Evolutionary conservation across 116 monocot species (phyloP), one percentile per base, ranked within the genome.

Genomic region (Iris pallida): DNA sequence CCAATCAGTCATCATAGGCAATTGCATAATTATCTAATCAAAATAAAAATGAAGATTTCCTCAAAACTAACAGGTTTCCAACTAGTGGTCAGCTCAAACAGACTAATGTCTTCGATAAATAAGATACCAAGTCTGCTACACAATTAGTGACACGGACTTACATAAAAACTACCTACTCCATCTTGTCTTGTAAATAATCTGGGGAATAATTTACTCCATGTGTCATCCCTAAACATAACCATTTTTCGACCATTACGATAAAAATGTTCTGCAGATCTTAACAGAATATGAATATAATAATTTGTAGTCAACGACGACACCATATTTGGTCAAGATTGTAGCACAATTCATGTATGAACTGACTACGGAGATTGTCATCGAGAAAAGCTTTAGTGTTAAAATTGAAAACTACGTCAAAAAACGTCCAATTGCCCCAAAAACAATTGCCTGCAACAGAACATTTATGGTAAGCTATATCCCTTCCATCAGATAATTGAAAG

Each of bases 81-180:
- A 30, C 30, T 30, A 30, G 30, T 30, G 30, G 30, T 30, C 30
- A 30, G 3, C 30, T 30, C 30, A 30, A 30, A 30, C 30, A 30
- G 30, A 30, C 30, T 30, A 3, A 30, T 30, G 30, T 3, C 30
- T 30, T 30, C 3, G 30, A 30, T 30, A 30, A 30, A 30, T 1
- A 30, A 30, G 30, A 30, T 30, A 30, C 2, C 30, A 30, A 30
- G 30, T 30, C 30, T 30, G 2, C 30, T 1, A 30, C 2, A 30
- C 30, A 30, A 30, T 3, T 30, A 30, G 0, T 30, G 30, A 30
- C 30, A 15, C 59, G 10, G 45, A 88, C 92, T 81, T 82, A 97
- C 97, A 90, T 81, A 97, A 71, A 97, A 97, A 66, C 97, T 97
- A 83, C 73, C 80, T 56, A 97, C 97, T 69, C 97, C 92, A 92